These are phyloP conservation scores for Ganoderma meredithae DNA, from an alignment of 1,284 basidiomycete species.

Conservation along the genomic window DNA sequence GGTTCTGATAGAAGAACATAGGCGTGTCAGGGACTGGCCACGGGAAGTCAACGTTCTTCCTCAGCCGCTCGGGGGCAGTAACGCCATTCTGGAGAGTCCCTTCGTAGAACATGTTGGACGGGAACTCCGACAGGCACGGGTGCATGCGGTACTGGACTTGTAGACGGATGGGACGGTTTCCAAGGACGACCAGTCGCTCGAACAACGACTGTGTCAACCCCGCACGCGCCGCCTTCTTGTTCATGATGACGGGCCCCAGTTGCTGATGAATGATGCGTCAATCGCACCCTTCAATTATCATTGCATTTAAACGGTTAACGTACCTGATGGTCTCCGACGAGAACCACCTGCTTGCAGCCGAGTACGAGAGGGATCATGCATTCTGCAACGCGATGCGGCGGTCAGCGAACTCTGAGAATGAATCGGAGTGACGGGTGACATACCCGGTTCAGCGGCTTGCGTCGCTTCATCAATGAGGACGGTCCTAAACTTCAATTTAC, in stretches of 20 bases:
- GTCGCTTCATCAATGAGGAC: constrained; percentile 99
- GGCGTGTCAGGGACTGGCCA: constrained; percentile 98
- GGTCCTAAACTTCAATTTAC: constrained; percentile 97
- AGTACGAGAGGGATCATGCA: constrained; percentile 99
- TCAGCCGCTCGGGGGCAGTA: constrained; percentile 94
- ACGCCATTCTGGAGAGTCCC: constrained; percentile 99
- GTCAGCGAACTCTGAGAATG: constrained; percentile 8
- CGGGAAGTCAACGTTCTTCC: constrained; percentile 98
- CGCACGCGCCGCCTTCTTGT: constrained; percentile 98
- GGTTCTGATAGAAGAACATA: constrained; percentile 99
- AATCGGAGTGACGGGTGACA: constrained; percentile 40
- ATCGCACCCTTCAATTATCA: constrained; percentile 23
- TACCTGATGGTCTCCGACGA: constrained; percentile 95
- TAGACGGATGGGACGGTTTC: constrained; percentile 96
- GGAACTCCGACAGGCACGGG: constrained; percentile 98
- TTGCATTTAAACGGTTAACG: constrained; percentile 22
- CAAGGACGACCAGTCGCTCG: constrained; percentile 94
- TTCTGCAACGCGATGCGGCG: constrained; percentile 57
- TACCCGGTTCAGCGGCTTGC: constrained; percentile 96
- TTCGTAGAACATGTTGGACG: constrained; percentile 99
- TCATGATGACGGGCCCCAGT: constrained; percentile 99
- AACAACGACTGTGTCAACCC: constrained; percentile 98
- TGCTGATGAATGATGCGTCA: constrained; percentile 58
- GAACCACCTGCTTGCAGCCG: constrained; percentile 98
- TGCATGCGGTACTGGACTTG: constrained; percentile 99